These are phyloP conservation scores for Magnolia sinica DNA, from an alignment of 164 flowering plant species.

Conservation along the genomic window DNA sequence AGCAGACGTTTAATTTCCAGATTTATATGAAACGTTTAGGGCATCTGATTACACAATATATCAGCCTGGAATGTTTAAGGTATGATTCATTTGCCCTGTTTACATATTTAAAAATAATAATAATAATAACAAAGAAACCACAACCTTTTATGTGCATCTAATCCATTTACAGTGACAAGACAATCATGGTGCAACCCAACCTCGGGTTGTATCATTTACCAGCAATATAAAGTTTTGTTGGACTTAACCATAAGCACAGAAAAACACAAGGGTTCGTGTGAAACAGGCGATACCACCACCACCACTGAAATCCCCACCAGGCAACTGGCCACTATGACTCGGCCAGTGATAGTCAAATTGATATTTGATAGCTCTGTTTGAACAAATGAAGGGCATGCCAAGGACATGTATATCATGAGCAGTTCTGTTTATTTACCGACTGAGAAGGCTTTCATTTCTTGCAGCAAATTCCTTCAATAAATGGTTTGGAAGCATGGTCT, in stretches of 20 bases:
- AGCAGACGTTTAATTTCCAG: too few relatives aligned
- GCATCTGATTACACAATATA: too few relatives aligned
- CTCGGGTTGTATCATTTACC: not conserved
- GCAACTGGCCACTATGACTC: not conserved
- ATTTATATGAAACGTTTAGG: too few relatives aligned
- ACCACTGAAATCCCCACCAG: not conserved
- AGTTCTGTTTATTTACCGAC: not conserved
- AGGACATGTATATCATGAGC: not conserved
- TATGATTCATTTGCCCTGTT: too few relatives aligned
- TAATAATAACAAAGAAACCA: not conserved
- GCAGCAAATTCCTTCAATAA: conserved; percentile 10
- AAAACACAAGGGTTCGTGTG: not conserved
- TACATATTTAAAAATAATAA: not conserved
- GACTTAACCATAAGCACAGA: not conserved
- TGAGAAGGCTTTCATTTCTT: conserved; percentile 11
- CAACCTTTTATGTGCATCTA: not conserved
- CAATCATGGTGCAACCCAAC: not conserved
- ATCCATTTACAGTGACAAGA: not conserved
- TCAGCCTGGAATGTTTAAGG: too few relatives aligned
- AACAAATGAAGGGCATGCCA: not conserved
- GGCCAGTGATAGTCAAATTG: not conserved
- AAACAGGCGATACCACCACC: not conserved
- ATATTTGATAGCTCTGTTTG: not conserved
- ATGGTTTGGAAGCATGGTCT: conserved; percentile 8
- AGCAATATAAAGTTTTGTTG: not conserved